phyloP scores from a whole-genome alignment of 106 monocot species.

The Chionographis japonica region DNA sequence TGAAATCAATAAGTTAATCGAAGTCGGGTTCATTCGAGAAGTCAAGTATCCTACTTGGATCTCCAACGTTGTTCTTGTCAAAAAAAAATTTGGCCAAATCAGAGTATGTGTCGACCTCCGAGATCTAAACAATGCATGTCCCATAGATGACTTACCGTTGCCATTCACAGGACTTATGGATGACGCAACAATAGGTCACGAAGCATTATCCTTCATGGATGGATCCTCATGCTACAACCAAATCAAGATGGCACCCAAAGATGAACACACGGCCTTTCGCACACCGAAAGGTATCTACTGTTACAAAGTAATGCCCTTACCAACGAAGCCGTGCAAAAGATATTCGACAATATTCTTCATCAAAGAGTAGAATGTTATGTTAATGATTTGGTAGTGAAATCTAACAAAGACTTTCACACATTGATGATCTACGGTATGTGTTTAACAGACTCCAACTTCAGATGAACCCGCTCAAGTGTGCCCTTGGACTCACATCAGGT shows the following conservation, averaged over 20 bases:
- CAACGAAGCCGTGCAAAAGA: not conserved
- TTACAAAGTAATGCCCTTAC: not conserved
- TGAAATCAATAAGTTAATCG: too few relatives aligned
- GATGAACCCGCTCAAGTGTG: not conserved
- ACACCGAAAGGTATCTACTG: not conserved
- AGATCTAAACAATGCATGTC: not conserved
- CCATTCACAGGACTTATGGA: not conserved
- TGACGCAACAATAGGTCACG: not conserved
- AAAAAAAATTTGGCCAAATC: too few relatives aligned
- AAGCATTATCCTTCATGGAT: conserved; percentile 1
- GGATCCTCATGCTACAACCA: not conserved
- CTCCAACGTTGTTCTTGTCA: too few relatives aligned
- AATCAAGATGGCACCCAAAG: not conserved
- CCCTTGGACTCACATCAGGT: not conserved
- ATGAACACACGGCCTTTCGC: not conserved
- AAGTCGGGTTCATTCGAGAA: too few relatives aligned
- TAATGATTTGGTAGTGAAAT: too few relatives aligned
- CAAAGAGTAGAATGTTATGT: not conserved
- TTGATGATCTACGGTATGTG: too few relatives aligned
- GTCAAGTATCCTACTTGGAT: too few relatives aligned
- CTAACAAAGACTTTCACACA: too few relatives aligned
- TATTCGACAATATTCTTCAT: not conserved
- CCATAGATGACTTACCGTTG: not conserved
- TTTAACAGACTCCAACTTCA: not conserved
- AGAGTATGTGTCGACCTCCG: too few relatives aligned